Evolutionary conservation across 2,329 filamentous ascomycete species (phyloP).

Genomic region (Ophiostoma ulmi): DNA sequence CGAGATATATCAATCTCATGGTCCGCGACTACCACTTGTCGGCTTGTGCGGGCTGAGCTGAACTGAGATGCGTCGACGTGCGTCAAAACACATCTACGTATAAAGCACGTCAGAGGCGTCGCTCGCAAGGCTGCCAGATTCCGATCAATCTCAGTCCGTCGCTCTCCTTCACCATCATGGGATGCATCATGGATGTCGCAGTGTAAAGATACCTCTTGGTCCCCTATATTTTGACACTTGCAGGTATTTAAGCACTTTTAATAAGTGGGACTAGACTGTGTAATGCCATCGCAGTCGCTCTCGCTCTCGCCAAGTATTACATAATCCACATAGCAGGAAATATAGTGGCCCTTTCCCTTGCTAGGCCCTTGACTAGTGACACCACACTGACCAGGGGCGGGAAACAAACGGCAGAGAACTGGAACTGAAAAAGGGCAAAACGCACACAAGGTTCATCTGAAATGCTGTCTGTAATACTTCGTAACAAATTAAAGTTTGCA

Average conservation of each 20-base stretch:
- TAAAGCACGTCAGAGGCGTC: background rate
- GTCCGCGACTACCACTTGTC: no score
- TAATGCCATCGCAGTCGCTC: background rate
- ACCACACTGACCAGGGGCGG: background rate
- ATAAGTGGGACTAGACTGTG: background rate
- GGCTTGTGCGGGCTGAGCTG: background rate
- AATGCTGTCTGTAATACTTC: background rate
- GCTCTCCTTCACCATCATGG: background rate
- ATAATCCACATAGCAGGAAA: background rate
- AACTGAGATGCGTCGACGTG: background rate
- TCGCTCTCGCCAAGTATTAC: background rate
- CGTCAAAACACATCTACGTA: background rate
- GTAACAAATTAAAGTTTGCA: background rate
- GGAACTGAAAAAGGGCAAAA: background rate
- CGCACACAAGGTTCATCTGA: background rate
- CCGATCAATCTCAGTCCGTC: background rate
- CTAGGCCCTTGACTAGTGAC: background rate
- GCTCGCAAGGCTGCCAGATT: background rate
- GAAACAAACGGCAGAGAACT: background rate
- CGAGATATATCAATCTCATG: no score
- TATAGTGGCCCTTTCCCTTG: background rate
- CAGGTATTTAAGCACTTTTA: background rate
- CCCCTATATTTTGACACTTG: background rate
- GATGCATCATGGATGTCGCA: background rate
- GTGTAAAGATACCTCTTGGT: no score